Evolutionary conservation across 257 asterid genomes (phyloP).

Genomic region (Avicennia marina): DNA sequence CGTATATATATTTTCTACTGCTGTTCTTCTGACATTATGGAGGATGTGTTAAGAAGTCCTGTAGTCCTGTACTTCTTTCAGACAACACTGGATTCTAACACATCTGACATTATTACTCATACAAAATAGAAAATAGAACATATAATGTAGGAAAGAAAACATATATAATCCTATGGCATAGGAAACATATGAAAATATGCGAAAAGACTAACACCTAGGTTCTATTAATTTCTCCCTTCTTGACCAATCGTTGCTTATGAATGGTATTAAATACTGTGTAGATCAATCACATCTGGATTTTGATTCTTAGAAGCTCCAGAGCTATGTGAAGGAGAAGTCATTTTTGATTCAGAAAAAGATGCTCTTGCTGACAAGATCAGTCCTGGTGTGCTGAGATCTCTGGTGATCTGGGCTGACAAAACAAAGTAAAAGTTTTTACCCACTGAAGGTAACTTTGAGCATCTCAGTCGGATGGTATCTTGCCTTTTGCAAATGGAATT

Average conservation of each 20-base stretch:
- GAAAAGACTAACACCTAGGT: too few relatives aligned
- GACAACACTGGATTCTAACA: too few relatives aligned
- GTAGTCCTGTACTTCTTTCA: too few relatives aligned
- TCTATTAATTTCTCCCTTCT: too few relatives aligned
- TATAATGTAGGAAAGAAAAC: too few relatives aligned
- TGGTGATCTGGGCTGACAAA: slow-evolving; percentile 71
- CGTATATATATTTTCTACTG: too few relatives aligned
- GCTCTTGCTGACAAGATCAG: slow-evolving; percentile 73
- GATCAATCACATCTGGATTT: slow-evolving; percentile 74
- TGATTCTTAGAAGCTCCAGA: slow-evolving; percentile 81
- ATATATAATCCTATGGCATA: too few relatives aligned
- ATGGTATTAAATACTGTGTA: slow-evolving; percentile 27
- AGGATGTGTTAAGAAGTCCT: too few relatives aligned
- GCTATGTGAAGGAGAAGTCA: slow-evolving; percentile 79
- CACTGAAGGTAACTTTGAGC: slow-evolving; percentile 4
- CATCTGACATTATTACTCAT: too few relatives aligned
- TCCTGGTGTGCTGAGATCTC: slow-evolving; percentile 79
- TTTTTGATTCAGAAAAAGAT: slow-evolving; percentile 66
- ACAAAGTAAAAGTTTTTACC: slow-evolving; percentile 42
- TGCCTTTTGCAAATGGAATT: background rate
- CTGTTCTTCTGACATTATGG: too few relatives aligned
- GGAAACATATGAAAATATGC: too few relatives aligned
- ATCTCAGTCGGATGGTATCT: background rate
- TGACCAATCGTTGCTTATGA: slow-evolving; percentile 13
- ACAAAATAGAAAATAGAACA: too few relatives aligned